Evolutionary conservation across 2,329 filamentous ascomycete genomes (phyloP).

Genomic region (Cephalotrichum gorgonifer): DNA sequence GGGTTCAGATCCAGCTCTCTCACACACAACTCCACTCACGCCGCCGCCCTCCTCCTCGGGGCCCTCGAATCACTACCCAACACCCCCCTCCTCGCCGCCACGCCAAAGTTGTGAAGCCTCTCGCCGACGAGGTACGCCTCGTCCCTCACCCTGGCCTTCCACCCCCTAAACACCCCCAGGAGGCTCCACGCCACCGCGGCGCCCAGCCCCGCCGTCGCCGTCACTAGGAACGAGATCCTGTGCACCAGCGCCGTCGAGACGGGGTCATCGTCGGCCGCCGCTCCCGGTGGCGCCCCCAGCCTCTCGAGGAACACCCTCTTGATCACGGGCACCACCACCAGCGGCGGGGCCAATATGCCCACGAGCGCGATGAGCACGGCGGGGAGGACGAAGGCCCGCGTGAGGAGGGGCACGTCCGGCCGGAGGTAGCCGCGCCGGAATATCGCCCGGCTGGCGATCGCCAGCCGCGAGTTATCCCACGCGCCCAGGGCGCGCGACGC

Average conservation of each 20-base stretch:
- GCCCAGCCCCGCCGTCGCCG: conserved; percentile 36
- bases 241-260: conserved; percentile 29
- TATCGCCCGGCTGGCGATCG: conserved; percentile 64
- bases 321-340: conserved; percentile 10
- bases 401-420: conserved; percentile 70
- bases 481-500: conserved; percentile 58
- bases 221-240: conserved; percentile 60
- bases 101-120: conserved; percentile 84
- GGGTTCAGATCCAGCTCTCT: no score
- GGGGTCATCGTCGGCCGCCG: conserved; percentile 14
- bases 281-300: neutral
- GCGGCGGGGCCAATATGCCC: conserved; percentile 56
- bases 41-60: neutral
- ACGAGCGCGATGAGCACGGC: conserved; percentile 48
- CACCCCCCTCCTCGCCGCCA: conserved; percentile 9
- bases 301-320: conserved; percentile 3
- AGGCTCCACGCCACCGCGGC: conserved; percentile 35
- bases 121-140: conserved; percentile 96
- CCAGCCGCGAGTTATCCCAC: conserved; percentile 59
- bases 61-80: neutral
- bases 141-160: conserved; percentile 76
- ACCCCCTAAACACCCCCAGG: conserved; percentile 56
- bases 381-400: conserved; percentile 78
- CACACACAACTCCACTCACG: no score
- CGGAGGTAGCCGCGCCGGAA: conserved; percentile 66